Conservation (phyloP, 2,329 filamentous ascomycete genomes). For the Ophiostoma perfectum region DNA sequence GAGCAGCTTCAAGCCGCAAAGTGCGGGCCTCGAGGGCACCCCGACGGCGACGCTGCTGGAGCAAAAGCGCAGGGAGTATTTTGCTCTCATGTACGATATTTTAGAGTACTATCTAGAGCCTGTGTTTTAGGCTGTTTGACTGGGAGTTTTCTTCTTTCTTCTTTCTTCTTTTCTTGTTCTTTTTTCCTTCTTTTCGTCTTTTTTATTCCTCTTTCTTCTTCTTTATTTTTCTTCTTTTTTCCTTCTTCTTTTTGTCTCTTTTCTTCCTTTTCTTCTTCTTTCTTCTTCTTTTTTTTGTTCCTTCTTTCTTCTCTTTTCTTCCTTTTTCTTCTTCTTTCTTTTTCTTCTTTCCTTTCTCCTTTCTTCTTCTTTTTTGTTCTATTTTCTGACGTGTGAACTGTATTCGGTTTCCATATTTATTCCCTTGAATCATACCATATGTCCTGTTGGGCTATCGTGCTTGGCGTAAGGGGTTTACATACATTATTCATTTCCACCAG, state of each 20-base stretch:
- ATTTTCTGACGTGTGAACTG: no score
- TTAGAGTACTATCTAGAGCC: conserved; percentile 50
- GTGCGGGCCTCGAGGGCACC: neutral
- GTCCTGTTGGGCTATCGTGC: neutral
- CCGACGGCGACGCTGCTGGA: neutral
- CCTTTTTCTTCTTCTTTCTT: no score
- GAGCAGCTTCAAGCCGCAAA: conserved; percentile 24
- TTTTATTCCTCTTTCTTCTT: neutral
- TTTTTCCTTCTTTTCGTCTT: neutral
- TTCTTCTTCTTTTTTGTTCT: neutral
- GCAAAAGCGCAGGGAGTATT: conserved; percentile 34
- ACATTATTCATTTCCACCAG: neutral
- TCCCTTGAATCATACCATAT: no score
- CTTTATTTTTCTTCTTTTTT: neutral
- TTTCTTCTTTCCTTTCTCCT: neutral
- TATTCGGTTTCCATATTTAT: no score
- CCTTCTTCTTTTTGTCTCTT: neutral
- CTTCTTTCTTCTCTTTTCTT: neutral
- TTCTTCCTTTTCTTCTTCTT: neutral
- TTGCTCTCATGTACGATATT: conserved; percentile 49
- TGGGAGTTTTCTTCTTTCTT: neutral
- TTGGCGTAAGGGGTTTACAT: neutral
- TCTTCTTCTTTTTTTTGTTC: neutral
- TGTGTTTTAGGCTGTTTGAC: conserved; percentile 23
- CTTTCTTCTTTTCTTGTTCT: neutral